Evolutionary conservation across 83 land plant species (phyloP).

Genomic region (Thuja plicata): DNA sequence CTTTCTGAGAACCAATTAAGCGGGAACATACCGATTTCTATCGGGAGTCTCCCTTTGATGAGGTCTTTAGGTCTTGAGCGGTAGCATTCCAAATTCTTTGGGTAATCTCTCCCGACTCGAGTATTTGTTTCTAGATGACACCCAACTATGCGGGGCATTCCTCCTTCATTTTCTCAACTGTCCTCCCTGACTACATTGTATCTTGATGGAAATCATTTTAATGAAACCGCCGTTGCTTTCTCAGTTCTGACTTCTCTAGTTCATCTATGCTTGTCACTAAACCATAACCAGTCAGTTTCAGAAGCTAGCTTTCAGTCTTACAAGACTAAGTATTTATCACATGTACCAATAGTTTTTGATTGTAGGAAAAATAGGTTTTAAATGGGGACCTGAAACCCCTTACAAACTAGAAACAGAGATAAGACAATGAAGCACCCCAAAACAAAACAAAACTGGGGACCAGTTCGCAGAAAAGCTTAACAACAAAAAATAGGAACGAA

Average conservation of each 20-base stretch:
- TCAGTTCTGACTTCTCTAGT: background rate
- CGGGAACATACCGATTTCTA: background rate
- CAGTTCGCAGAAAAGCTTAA: too few relatives aligned
- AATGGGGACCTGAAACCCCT: too few relatives aligned
- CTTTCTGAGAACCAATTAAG: background rate
- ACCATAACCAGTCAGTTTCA: background rate
- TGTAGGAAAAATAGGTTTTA: too few relatives aligned
- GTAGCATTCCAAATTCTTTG: too few relatives aligned
- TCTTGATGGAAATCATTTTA: background rate
- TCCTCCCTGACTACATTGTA: background rate
- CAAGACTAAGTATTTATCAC: background rate
- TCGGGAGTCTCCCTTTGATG: background rate
- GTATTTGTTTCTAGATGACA: too few relatives aligned
- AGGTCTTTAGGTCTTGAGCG: background rate
- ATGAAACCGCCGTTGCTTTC: background rate
- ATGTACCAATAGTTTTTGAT: background rate
- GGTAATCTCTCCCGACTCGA: too few relatives aligned
- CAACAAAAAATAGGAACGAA: too few relatives aligned
- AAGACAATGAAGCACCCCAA: too few relatives aligned
- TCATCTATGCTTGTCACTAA: background rate
- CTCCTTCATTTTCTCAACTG: background rate
- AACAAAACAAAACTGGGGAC: too few relatives aligned
- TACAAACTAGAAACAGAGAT: too few relatives aligned
- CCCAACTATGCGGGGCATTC: background rate
- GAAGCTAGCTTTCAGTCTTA: background rate